Evolutionary conservation across 345 rosid species (phyloP).

Genomic region (Populus ilicifolia): DNA sequence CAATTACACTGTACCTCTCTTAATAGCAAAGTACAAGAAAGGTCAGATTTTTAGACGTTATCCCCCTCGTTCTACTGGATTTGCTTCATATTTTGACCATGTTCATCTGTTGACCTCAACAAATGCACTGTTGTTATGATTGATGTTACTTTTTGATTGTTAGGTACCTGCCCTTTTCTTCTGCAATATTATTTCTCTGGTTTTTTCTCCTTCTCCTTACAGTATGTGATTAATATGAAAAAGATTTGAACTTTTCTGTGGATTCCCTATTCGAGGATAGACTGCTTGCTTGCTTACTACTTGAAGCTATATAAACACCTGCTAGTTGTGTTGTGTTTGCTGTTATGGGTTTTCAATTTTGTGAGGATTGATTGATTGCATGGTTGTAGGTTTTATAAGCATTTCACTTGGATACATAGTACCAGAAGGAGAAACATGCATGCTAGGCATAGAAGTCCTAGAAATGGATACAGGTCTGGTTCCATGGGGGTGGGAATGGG

Average conservation of each 20-base stretch:
- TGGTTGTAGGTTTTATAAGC: neutral
- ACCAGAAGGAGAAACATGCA: constrained; percentile 51
- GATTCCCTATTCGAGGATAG: neutral
- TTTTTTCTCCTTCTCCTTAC: neutral
- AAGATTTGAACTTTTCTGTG: neutral
- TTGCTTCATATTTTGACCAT: neutral
- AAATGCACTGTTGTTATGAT: neutral
- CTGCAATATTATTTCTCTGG: neutral
- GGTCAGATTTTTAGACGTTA: constrained; percentile 5
- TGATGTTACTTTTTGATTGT: neutral
- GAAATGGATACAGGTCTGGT: constrained; percentile 80
- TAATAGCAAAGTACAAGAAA: neutral
- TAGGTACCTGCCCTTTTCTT: neutral
- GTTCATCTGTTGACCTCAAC: neutral
- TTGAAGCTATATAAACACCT: neutral
- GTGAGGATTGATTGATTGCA: neutral
- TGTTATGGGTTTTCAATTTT: neutral
- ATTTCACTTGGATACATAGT: neutral
- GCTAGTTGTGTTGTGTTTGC: neutral
- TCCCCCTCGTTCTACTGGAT: neutral
- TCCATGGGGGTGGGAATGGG: constrained; percentile 63
- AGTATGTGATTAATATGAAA: neutral
- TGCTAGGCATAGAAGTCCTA: constrained; percentile 79
- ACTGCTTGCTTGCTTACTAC: neutral
- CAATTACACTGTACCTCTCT: neutral